Evolutionary conservation across 176 grass and related monocot species (phyloP), one percentile per base, ranked within the genome.

Genomic region (Oryza meyeriana): DNA sequence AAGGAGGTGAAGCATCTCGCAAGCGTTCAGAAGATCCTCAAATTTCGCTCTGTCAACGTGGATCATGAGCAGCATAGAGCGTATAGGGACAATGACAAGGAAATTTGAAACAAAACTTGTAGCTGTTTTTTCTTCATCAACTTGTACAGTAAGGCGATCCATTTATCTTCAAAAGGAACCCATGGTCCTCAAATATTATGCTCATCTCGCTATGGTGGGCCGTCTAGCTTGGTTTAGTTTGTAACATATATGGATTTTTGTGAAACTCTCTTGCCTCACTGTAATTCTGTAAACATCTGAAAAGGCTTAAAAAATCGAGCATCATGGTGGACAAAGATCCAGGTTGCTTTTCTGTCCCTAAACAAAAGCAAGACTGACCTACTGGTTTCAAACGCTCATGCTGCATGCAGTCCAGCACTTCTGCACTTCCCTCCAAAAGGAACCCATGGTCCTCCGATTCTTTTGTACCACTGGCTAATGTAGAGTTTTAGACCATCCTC

Each of bases 1-100:
- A 91, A 99, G 58, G 79, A 99, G 41, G 87, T 94, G 65, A 99
- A 94, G 36, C 89, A 92, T 64, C 80, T 92, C 4, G 85, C 91
- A 29, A 93, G 80, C 64, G 79, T 95, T 80, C 79, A 92, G 39
- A 94, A 94, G 52, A 76, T 90, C 77, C 90, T 95, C 20, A 99
- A 85, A 65, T 99, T 99, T 36, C 88, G 79, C 29, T 64, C 74
- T 14, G n/a, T 65, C 17, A 47, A 33, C 6, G 80, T 67, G 17
- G 87, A 85, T 29, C 44, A 47, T 40, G 58, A 65, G 44, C 59
- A 66, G 44, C 58, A 17, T n/a, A 47, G 36, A 66, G 12, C 66
- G n/a, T 82, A 42, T n/a, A 33, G 20, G 16, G 41, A 52, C 3
- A 16, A 30, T 12, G 73, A 72, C 44, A 73, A 8, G 5, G 44